Percentiles rank a stretch among this genome's conserved stretches.
Evolutionary conservation across 2,329 filamentous ascomycete genomes (phyloP).

Genomic region (Phoma herbarum): DNA sequence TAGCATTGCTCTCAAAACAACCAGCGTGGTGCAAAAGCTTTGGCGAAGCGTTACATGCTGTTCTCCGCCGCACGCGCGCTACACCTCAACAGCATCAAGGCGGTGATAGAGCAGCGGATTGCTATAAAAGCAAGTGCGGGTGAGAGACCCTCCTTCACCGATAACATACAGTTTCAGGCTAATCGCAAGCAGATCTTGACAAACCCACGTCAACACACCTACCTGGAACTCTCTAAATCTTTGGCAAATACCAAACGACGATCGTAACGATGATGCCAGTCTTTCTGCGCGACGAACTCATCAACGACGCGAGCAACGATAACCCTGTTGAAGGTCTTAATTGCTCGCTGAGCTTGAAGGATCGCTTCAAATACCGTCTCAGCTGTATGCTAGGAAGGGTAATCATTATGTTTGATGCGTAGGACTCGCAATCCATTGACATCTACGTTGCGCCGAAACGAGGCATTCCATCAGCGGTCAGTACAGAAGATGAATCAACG

Average conservation of each 20-base stretch:
- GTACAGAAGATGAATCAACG: background rate
- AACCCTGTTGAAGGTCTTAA: background rate
- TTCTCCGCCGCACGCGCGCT: constrained; percentile 1
- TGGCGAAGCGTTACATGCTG: background rate
- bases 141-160: background rate
- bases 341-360: background rate
- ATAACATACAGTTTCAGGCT: background rate
- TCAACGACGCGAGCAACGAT: background rate
- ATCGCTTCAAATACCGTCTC: background rate
- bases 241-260: background rate
- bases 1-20: background rate
- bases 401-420: background rate
- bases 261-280: background rate
- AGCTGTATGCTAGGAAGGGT: background rate
- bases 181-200: background rate
- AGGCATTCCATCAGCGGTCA: background rate
- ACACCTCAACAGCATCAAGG: background rate
- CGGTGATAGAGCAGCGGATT: background rate
- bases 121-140: background rate
- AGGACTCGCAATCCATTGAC: background rate
- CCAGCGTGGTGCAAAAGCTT: background rate
- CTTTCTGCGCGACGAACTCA: background rate
- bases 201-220: background rate
- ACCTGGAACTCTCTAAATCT: background rate
- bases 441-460: background rate